These are phyloP conservation scores for Cronartium quercuum DNA, from an alignment of 1,284 basidiomycete genomes.

Conservation along the genomic window DNA sequence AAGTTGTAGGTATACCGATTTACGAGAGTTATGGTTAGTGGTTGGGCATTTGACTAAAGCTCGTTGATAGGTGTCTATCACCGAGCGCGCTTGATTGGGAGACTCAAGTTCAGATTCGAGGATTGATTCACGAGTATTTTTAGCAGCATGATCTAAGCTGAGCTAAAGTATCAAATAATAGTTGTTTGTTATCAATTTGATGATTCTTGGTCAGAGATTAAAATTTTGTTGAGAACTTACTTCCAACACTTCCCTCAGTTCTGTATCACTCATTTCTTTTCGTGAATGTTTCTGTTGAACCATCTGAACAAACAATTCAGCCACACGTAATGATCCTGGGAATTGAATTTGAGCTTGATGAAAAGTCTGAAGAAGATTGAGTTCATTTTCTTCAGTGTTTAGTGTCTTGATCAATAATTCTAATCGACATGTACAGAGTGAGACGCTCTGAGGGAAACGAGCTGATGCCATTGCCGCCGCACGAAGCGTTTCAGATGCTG, in stretches of 20 bases:
- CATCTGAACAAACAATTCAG: slow-evolving; percentile 7
- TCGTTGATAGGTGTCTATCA: slow-evolving; percentile 11
- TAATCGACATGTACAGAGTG: slow-evolving; percentile 10
- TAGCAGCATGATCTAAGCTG: slow-evolving; percentile 4
- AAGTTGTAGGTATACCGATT: neutral
- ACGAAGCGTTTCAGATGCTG: neutral
- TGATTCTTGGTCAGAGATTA: neutral
- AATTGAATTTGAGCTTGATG: slow-evolving; percentile 8
- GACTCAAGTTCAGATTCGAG: neutral
- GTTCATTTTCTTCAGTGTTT: neutral
- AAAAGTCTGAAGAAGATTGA: neutral
- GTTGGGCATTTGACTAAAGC: neutral
- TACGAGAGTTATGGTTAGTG: neutral
- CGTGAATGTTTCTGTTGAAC: neutral
- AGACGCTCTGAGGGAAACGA: slow-evolving; percentile 15
- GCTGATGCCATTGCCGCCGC: slow-evolving; percentile 1
- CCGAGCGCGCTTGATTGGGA: neutral
- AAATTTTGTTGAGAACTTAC: neutral
- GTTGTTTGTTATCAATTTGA: neutral
- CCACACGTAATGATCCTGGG: slow-evolving; percentile 21
- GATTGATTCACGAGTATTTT: neutral
- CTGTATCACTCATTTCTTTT: slow-evolving; percentile 8
- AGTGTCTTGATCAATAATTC: slow-evolving; percentile 4
- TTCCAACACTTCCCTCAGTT: slow-evolving; percentile 2
- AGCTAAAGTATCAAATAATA: neutral